Evolutionary conservation across 352 stramenopile species (phyloP).

Genomic region (Phytopythium cucurbitacearum): DNA sequence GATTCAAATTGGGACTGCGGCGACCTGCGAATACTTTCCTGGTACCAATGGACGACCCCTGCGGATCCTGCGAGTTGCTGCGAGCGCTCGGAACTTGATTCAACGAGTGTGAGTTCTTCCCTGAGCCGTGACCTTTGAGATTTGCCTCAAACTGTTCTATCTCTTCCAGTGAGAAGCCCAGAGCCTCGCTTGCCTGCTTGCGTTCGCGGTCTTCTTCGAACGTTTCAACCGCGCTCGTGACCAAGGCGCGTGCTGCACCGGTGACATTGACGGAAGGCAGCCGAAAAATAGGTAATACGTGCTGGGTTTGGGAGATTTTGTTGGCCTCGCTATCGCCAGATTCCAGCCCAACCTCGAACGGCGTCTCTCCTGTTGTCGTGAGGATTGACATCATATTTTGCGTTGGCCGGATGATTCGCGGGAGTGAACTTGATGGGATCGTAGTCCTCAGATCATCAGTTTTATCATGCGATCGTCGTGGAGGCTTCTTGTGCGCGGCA

Average conservation of each 20-base stretch:
- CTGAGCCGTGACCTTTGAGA: slow-evolving; percentile 23
- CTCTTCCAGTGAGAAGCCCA: slow-evolving; percentile 63
- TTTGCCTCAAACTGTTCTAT: slow-evolving; percentile 59
- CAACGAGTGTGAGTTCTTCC: neutral
- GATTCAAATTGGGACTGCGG: too few species aligned
- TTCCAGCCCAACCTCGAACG: slow-evolving; percentile 66
- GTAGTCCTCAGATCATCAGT: neutral
- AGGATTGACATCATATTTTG: slow-evolving; percentile 73
- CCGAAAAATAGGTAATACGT: slow-evolving; percentile 65
- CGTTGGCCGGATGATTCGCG: slow-evolving; percentile 22
- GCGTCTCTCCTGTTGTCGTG: slow-evolving; percentile 59
- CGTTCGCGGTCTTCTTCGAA: slow-evolving; percentile 50
- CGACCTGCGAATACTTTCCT: too few species aligned
- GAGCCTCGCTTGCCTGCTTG: slow-evolving; percentile 54
- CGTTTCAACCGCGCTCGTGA: slow-evolving; percentile 32
- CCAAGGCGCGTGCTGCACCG: slow-evolving; percentile 28
- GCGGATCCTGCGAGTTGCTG: too few species aligned
- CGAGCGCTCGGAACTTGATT: neutral
- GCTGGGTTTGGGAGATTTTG: slow-evolving; percentile 6
- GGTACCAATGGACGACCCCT: too few species aligned
- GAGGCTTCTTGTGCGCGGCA: slow-evolving; percentile 43
- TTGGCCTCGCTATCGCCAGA: slow-evolving; percentile 6
- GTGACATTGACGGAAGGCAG: slow-evolving; percentile 54
- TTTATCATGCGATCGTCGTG: neutral
- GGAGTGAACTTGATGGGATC: neutral